phyloP scores from a whole-genome alignment of 148 eudicot species.

The Spergularia bocconei region DNA sequence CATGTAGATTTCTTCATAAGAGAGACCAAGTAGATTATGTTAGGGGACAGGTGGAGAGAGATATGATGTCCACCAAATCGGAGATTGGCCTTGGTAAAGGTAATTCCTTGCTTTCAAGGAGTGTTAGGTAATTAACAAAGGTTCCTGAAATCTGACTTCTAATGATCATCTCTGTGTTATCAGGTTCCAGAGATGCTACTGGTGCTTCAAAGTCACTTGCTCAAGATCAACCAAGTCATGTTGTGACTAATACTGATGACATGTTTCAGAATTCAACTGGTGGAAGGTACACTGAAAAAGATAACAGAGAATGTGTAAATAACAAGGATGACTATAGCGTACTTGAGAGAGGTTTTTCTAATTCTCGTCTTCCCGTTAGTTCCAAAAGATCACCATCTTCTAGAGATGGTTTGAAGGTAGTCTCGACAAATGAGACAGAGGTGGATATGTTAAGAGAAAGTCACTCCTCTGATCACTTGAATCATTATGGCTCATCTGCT shows the following conservation, averaged over 20 bases:
- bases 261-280: slow-evolving; percentile 23
- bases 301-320: slow-evolving; percentile 29
- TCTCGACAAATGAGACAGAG: slow-evolving; percentile 27
- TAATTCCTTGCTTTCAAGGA: slow-evolving; percentile 28
- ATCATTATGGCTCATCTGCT: slow-evolving; percentile 22
- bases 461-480: slow-evolving; percentile 27
- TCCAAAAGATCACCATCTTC: slow-evolving; percentile 25
- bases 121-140: slow-evolving; percentile 16
- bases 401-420: slow-evolving; percentile 31
- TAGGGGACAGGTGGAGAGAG: slow-evolving; percentile 39
- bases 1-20: slow-evolving; percentile 79
- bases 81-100: slow-evolving; percentile 43
- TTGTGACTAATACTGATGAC: slow-evolving; percentile 18
- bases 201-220: slow-evolving; percentile 30
- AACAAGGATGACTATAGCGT: slow-evolving; percentile 22
- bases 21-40: slow-evolving; percentile 37
- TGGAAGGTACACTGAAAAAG: slow-evolving; percentile 24
- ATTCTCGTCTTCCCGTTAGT: slow-evolving; percentile 26
- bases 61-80: slow-evolving; percentile 29
- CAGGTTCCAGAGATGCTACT: slow-evolving; percentile 44
- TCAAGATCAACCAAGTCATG: slow-evolving; percentile 24
- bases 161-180: slow-evolving; percentile 36
- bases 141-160: slow-evolving; percentile 25
- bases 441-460: slow-evolving; percentile 32
- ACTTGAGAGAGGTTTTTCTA: slow-evolving; percentile 25